Percentiles rank a stretch among this genome's conserved stretches.
These are phyloP conservation scores for Amaranthus palmeri DNA, from an alignment of 148 eudicot species.

Conservation along the genomic window DNA sequence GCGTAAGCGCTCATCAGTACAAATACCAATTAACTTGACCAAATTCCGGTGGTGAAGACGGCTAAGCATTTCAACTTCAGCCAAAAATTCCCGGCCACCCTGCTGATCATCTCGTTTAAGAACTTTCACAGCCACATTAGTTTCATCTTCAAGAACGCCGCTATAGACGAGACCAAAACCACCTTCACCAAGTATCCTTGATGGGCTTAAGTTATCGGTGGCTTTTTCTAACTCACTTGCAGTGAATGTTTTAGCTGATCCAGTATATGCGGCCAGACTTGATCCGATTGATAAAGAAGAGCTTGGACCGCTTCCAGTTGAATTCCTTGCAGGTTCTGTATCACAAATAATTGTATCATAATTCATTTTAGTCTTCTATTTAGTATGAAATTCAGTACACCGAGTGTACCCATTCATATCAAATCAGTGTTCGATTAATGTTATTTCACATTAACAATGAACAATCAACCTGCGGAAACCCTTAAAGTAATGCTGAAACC, in stretches of 20 bases:
- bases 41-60: conserved; percentile 92
- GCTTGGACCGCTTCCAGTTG: conserved; percentile 58
- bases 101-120: conserved; percentile 90
- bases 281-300: conserved; percentile 62
- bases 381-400: neutral
- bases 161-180: conserved; percentile 87
- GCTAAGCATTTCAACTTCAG: conserved; percentile 95
- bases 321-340: conserved; percentile 48
- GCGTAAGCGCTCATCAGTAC: conserved; percentile 63
- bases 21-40: conserved; percentile 87
- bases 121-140: conserved; percentile 76
- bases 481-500: neutral
- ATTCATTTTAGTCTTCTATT: neutral
- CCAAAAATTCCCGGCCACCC: conserved; percentile 86
- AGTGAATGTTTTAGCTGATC: conserved; percentile 73
- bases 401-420: neutral
- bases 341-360: neutral
- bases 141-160: conserved; percentile 73
- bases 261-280: conserved; percentile 57
- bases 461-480: neutral
- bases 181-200: conserved; percentile 79
- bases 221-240: conserved; percentile 64
- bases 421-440: neutral
- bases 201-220: conserved; percentile 58
- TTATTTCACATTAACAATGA: neutral